Conservation (phyloP, 2,329 filamentous ascomycete genomes). For the Alternaria burnsii region DNA sequence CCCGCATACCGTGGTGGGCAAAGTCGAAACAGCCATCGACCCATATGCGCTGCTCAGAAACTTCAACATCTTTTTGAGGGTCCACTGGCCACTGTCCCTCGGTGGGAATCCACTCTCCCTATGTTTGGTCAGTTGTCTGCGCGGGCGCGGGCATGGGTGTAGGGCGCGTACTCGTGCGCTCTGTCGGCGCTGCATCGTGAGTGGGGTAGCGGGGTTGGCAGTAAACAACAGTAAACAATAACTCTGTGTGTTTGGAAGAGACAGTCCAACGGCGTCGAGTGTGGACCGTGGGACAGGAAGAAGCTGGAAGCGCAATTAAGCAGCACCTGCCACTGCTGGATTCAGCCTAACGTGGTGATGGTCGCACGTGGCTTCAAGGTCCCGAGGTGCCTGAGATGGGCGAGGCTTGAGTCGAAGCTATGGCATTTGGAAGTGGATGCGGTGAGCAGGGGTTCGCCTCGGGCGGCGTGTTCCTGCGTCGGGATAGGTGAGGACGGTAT, state of each 20-base stretch:
- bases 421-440: neutral
- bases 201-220: conserved; percentile 13
- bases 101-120: conserved; percentile 58
- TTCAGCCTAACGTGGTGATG: neutral
- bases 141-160: neutral
- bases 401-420: neutral
- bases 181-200: conserved; percentile 45
- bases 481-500: conserved; percentile 14
- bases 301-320: neutral
- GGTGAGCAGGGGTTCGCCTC: conserved; percentile 2
- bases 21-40: conserved; percentile 99
- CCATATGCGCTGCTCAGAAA: conserved; percentile 83
- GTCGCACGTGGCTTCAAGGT: neutral
- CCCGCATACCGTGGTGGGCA: conserved; percentile 82
- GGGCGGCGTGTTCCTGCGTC: conserved; percentile 24
- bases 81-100: conserved; percentile 69
- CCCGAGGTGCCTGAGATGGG: conserved; percentile 1
- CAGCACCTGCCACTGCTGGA: neutral
- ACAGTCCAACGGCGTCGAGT: no score
- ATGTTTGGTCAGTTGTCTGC: conserved; percentile 8
- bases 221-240: neutral
- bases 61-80: conserved; percentile 66
- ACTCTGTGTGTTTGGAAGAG: no score
- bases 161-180: conserved; percentile 44
- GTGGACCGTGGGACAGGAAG: neutral